Evolutionary conservation across 2,329 filamentous ascomycete genomes (phyloP).

Genomic region (Stenocarpella maydis): DNA sequence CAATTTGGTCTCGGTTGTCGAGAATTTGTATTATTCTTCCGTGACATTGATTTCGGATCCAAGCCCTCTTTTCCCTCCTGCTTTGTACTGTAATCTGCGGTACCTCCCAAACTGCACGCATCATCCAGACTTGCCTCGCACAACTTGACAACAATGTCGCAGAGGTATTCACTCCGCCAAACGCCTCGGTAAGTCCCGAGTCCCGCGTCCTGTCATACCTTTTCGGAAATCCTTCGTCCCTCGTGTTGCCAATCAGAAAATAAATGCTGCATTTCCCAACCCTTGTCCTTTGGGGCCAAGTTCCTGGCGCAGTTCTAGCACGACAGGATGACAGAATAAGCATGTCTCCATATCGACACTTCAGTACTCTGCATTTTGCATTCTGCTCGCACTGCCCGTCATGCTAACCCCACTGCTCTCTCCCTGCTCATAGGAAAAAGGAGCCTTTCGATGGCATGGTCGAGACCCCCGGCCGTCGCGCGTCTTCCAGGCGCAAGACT

Average conservation of each 20-base stretch:
- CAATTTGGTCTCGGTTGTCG: conserved; percentile 12
- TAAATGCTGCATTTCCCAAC: background rate
- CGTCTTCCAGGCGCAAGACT: conserved; percentile 58
- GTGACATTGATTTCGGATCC: background rate
- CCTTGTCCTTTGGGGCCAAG: background rate
- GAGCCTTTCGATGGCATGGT: conserved; percentile 69
- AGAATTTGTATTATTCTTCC: background rate
- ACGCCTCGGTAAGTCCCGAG: conserved; percentile 33
- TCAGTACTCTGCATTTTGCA: background rate
- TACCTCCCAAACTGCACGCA: background rate
- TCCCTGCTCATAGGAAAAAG: conserved; percentile 59
- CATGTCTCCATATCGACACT: background rate
- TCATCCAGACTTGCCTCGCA: conserved; percentile 4
- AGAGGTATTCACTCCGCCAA: conserved; percentile 33
- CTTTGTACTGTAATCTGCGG: too few relatives aligned
- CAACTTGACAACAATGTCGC: conserved; percentile 26
- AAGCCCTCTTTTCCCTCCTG: background rate
- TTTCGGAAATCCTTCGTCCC: background rate
- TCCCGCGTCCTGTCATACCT: background rate
- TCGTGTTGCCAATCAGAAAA: conserved; percentile 5
- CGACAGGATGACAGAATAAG: background rate
- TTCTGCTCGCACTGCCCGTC: background rate
- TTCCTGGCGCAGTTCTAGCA: conserved; percentile 8
- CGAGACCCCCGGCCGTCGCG: conserved; percentile 60
- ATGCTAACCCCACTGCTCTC: background rate